A percentile compares a stretch with the other conserved stretches of the same genome.
Conservation (phyloP, 139 green algal species). For the Chlamydomonas schloesseri region DNA sequence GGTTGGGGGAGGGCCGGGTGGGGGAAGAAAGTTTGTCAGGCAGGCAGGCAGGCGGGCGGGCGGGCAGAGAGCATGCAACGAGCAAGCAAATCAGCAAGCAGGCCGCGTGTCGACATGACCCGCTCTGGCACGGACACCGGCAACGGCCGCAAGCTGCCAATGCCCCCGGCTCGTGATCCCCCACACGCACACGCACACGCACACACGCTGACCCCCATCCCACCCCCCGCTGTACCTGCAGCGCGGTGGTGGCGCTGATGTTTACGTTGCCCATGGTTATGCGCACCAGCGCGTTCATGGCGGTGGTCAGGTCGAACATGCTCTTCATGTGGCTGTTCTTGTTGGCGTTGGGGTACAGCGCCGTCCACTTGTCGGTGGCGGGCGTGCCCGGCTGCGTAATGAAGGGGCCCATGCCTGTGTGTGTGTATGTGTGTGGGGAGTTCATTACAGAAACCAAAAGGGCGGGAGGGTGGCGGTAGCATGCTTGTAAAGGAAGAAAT, state of each 20-base stretch:
- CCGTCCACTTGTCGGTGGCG: constrained; percentile 61
- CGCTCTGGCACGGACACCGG: too few species aligned
- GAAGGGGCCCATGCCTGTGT: constrained; percentile 60
- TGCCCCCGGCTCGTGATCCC: too few species aligned
- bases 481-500: too few species aligned
- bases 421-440: too few species aligned
- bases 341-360: constrained; percentile 53
- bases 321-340: constrained; percentile 73
- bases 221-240: constrained; percentile 47
- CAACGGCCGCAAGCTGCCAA: too few species aligned
- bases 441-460: too few species aligned
- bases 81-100: background rate
- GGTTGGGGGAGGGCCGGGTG: background rate
- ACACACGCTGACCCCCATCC: too few species aligned
- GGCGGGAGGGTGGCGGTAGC: too few species aligned
- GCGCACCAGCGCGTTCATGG: constrained; percentile 77
- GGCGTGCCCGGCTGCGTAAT: constrained; percentile 70
- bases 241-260: constrained; percentile 76
- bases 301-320: constrained; percentile 76
- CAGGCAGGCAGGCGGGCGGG: too few species aligned
- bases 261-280: constrained; percentile 72
- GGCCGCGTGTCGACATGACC: too few species aligned
- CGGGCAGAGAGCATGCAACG: background rate
- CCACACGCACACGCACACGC: too few species aligned
- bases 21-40: too few species aligned